Conservation (phyloP, 1,284 basidiomycete genomes). For the Bondarzewia mesenterica region DNA sequence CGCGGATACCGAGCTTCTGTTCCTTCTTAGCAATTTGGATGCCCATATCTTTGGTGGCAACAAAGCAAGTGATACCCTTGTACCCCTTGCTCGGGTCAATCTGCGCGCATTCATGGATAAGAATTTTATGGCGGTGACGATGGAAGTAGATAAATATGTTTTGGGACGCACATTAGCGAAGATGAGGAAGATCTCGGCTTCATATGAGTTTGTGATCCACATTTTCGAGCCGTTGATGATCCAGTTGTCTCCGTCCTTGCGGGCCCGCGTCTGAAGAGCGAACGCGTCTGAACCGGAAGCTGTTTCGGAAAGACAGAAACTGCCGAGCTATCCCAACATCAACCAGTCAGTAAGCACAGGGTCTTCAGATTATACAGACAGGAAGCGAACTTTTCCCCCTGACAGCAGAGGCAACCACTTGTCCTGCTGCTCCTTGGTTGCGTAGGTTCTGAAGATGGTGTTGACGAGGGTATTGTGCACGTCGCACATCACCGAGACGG, state of each 20-base stretch:
- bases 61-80: conserved; percentile 98
- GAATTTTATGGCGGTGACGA: not conserved
- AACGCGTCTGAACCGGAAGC: conserved; percentile 96
- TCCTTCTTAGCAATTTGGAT: conserved; percentile 98
- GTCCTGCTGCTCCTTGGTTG: conserved; percentile 76
- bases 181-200: conserved; percentile 91
- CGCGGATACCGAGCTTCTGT: conserved; percentile 94
- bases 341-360: not conserved
- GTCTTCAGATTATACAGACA: not conserved
- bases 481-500: conserved; percentile 94
- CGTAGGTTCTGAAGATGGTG: conserved; percentile 89
- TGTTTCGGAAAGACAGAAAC: conserved; percentile 93
- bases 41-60: conserved; percentile 95
- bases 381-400: conserved; percentile 55
- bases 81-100: conserved; percentile 92
- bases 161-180: conserved; percentile 75
- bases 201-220: conserved; percentile 99
- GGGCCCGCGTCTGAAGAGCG: conserved; percentile 88
- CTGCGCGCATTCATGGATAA: conserved; percentile 23
- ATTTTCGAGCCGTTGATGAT: conserved; percentile 94
- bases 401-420: conserved; percentile 87
- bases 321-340: conserved; percentile 62
- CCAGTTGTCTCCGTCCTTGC: conserved; percentile 79
- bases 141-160: too few relatives aligned
- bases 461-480: conserved; percentile 99